A percentile compares a stretch with the other conserved stretches of the same genome.
phyloP scores from a whole-genome alignment of 2,329 filamentous ascomycete species.

The Pseudocercospora crystallina region DNA sequence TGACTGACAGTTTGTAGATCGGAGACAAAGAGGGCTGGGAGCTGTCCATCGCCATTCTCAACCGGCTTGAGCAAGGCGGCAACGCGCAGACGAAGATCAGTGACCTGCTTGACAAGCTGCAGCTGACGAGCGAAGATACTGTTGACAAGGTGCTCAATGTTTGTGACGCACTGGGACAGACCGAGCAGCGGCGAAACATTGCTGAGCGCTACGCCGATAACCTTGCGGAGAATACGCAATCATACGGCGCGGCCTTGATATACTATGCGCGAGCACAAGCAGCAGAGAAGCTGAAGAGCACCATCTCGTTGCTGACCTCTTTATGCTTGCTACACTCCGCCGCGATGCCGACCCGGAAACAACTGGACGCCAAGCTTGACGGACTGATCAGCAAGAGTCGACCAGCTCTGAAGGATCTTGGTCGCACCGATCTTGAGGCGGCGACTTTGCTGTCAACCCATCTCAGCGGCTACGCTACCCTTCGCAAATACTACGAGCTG shows the following conservation, averaged over 20 bases:
- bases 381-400: slow-evolving; percentile 71
- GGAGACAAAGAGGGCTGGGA: slow-evolving; percentile 72
- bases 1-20: slow-evolving; percentile 16
- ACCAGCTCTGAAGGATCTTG: slow-evolving; percentile 68
- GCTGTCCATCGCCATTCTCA: slow-evolving; percentile 77
- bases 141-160: slow-evolving; percentile 81
- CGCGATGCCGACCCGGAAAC: slow-evolving; percentile 68
- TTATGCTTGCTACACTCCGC: slow-evolving; percentile 83
- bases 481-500: slow-evolving; percentile 87
- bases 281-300: slow-evolving; percentile 74
- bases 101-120: slow-evolving; percentile 70
- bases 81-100: slow-evolving; percentile 73
- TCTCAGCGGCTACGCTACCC: slow-evolving; percentile 86
- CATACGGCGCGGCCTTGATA: slow-evolving; percentile 80
- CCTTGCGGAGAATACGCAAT: slow-evolving; percentile 64
- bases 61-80: slow-evolving; percentile 72
- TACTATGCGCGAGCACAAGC: slow-evolving; percentile 88
- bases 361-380: slow-evolving; percentile 72
- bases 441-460: slow-evolving; percentile 80
- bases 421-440: slow-evolving; percentile 73
- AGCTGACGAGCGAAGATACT: slow-evolving; percentile 66
- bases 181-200: slow-evolving; percentile 73
- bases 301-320: slow-evolving; percentile 82
- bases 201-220: slow-evolving; percentile 86
- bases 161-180: slow-evolving; percentile 75